A percentile compares a stretch with the other conserved stretches of the same genome.
phyloP scores from a whole-genome alignment of 2,329 filamentous ascomycete species.

The Fusarium sp. region DNA sequence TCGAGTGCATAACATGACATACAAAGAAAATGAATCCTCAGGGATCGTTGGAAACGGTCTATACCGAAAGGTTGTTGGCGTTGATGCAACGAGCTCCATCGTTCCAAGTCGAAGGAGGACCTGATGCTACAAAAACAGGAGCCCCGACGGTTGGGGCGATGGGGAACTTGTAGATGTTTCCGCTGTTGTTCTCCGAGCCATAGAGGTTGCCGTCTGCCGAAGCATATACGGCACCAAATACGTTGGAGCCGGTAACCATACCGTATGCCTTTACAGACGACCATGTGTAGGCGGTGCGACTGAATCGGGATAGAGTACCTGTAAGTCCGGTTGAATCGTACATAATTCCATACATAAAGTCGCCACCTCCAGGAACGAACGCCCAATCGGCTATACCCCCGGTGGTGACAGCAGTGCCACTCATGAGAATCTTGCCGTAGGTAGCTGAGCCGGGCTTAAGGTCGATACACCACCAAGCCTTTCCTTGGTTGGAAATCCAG shows the following conservation, averaged over 20 bases:
- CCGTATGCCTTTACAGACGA: conserved; percentile 17
- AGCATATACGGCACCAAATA: conserved; percentile 40
- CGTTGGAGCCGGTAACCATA: conserved; percentile 23
- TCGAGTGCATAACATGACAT: no score
- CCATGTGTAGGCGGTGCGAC: conserved; percentile 36
- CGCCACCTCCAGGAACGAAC: conserved; percentile 42
- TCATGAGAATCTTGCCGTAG: conserved; percentile 37
- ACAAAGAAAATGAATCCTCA: no score
- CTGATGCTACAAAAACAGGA: conserved; percentile 22
- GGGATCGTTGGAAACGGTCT: no score
- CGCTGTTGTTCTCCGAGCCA: conserved; percentile 33
- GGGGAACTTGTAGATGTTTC: conserved; percentile 39
- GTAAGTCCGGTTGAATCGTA: neutral
- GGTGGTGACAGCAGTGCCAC: conserved; percentile 20
- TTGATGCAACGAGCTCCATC: conserved; percentile 40
- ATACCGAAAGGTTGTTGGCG: neutral
- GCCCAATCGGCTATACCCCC: conserved; percentile 37
- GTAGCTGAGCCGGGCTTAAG: conserved; percentile 34
- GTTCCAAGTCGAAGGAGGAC: conserved; percentile 29
- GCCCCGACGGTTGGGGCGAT: conserved; percentile 23
- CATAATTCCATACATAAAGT: conserved; percentile 40
- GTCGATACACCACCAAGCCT: conserved; percentile 42
- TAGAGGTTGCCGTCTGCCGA: conserved; percentile 37
- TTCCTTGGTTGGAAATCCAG: conserved; percentile 40
- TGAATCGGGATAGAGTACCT: conserved; percentile 38